Base-by-base conservation (phyloP, 768 basidiomycete genomes). In the Suillus subalutaceus region DNA sequence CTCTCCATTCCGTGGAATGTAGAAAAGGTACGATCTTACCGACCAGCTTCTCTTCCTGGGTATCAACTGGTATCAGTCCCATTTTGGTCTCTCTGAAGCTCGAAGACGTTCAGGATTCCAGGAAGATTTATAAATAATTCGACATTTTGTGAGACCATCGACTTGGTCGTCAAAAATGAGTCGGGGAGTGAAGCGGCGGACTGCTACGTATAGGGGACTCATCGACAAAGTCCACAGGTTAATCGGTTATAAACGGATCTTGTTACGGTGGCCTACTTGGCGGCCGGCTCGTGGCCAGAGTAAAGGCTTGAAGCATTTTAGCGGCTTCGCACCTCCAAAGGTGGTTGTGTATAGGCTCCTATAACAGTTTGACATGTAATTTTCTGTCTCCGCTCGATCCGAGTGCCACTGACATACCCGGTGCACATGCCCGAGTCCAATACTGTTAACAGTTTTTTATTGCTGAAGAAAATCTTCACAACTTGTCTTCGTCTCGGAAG, bases 11-110 rank as follows among this genome's bases (percentile, higher is more conserved):
- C 61, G 50, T 56, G 63, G 53, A 66, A 66, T 62, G 48, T 63
- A 12, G 20, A 66, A 63, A 46, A 66, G 52, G 66, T 56, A 66
- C 66, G 16, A 66, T 66, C 66, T 66, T 64, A 46, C 37, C 41
- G 60, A 37, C 26, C 32, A 26, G 4, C 61, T 62, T 62, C 61
- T 63, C 60, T 61, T 55, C 60, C 61, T 48, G 26, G 15, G 37
- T 30, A 52, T 37, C 37, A 40, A 41, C 12, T 15, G 40, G 40
- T 15, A 41, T 64, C 35, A 40, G 44, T 56, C 12, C 46, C 35
- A 18, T 30, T 59, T 59, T 59, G 26, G 40, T 59, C 26, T 18
- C 57, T 7, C 16, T 38, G 13, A 26, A 58, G 13, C 40, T 30
- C 37, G 26, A 38, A 60, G 58, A 18, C 40, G 3, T 18, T 15